Evolutionary conservation across 1,284 basidiomycete genomes (phyloP), one percentile per base, ranked within the genome.

Genomic region (Ustilago trichophora): DNA sequence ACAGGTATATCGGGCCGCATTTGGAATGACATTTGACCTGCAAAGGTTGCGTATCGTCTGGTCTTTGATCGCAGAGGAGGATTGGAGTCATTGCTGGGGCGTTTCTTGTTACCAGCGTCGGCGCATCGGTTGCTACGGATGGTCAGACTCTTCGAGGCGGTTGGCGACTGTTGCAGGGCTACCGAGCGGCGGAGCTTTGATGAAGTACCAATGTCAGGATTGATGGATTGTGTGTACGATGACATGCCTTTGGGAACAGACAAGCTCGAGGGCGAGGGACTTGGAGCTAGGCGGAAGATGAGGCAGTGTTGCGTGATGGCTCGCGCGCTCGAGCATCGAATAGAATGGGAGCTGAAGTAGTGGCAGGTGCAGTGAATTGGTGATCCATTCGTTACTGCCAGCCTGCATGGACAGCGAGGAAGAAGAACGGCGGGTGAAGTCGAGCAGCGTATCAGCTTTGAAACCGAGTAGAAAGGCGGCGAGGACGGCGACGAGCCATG

Each of bases 401-500:
- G 47, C 18, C 4, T 8, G 19, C 9, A 11, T 31, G 24, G 26
- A n/a, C 10, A 29, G 32, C n/a, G n/a, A n/a, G 18, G 44, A 22
- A 1, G 42, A 19, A 1, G 21, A 5, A 6, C 15, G 21, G 4
- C 38, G 37, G 8, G 43, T 12, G 13, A 33, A 18, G 21, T 42
- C 36, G 15, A 52, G 40, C 12, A 42, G 32, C 2, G 60, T 35
- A 40, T 6, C 36, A 3, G 60, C 40, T 11, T 53, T 56, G 53
- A 52, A 36, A 35, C 60, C 53, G 10, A 64, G 38, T 6, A 64
- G 41, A 10, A 57, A 18, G 22, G 60, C 42, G 10, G 49, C 53
- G 8, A 64, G 41, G 9, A 64, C 9, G 25, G 49, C 45, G 25
- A 64, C 45, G n/a, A 64, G 22, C 49, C 60, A 64, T 13, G 36